Base-by-base conservation (phyloP, 495 filamentous ascomycete genomes). In the Peziza echinospora region DNA sequence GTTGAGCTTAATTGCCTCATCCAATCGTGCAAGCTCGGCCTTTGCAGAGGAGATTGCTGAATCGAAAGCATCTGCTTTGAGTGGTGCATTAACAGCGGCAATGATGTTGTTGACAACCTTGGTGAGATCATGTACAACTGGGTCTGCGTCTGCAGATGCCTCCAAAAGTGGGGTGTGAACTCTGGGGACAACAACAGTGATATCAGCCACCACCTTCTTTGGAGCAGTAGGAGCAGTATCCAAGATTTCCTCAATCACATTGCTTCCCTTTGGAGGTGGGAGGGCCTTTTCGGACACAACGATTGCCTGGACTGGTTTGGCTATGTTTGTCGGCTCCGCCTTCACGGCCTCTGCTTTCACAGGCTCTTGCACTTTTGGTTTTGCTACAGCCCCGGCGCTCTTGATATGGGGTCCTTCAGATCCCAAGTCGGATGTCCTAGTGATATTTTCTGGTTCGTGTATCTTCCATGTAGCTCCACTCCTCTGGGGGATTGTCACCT, bases 61-160 rank as follows among this genome's bases (percentile, higher is more conserved):
- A 26, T 70, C 72, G 63, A 86, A 93, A 60, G 78, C 83, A 51
- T 67, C 64, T 46, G 75, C 70, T 44, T 72, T 67, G 47, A 79
- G 75, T 54, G 92, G 85, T 46, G 80, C 76, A 61, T 93, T 93
- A 47, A 94, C 75, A 24, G 87, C 80, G 1, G 80, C 75, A 60
- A 97, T 93, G 59, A 97, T 79, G 62, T 87, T 82, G 63, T 97
- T 97, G 52, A 96, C 70, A 57, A 89, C 84, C 65, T 82, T 87
- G 46, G 89, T 80, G n/a, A 97, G 67, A 57, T 94, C 82, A 63
- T 92, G 84, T 4, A 94, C 82, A 21, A 93, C 67, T 4, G 82
- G 77, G 54, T 96, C 89, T 48, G 78, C 73, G 47, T 81, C 82
- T 52, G 77, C 71, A 45, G 69, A 66, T 28, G 86, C 69, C 43